Percentiles rank a stretch among this genome's conserved stretches.
These are phyloP conservation scores for Lippia alba DNA, from an alignment of 305 asterid species.

Conservation along the genomic window DNA sequence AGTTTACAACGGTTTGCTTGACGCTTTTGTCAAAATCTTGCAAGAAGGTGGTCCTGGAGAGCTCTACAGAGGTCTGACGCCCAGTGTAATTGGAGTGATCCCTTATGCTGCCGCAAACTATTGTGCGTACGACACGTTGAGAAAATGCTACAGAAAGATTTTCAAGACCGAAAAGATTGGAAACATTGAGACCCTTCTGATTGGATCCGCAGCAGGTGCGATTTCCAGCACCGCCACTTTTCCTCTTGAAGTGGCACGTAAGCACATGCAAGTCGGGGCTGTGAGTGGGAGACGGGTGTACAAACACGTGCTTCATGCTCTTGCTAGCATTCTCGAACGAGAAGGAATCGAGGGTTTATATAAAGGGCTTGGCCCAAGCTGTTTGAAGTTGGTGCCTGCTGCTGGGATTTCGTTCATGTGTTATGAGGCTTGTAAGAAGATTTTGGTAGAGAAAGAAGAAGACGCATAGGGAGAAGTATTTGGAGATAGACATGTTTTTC, in stretches of 20 bases:
- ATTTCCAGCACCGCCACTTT: slow-evolving; percentile 94
- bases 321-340: slow-evolving; percentile 73
- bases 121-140: slow-evolving; percentile 80
- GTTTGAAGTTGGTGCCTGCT: slow-evolving; percentile 93
- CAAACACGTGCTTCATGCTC: slow-evolving; percentile 85
- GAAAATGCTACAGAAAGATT: slow-evolving; percentile 67
- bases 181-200: slow-evolving; percentile 83
- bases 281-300: slow-evolving; percentile 84
- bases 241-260: slow-evolving; percentile 96
- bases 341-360: slow-evolving; percentile 85
- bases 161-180: slow-evolving; percentile 81
- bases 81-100: slow-evolving; percentile 88
- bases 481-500: background rate
- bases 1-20: slow-evolving; percentile 74
- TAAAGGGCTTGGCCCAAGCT: slow-evolving; percentile 95
- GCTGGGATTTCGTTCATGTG: slow-evolving; percentile 99
- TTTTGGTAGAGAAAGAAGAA: slow-evolving; percentile 77
- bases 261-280: slow-evolving; percentile 97
- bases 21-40: slow-evolving; percentile 85
- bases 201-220: slow-evolving; percentile 93
- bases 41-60: slow-evolving; percentile 91
- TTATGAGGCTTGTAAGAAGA: slow-evolving; percentile 91
- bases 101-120: slow-evolving; percentile 96
- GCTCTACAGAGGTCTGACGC: slow-evolving; percentile 90
- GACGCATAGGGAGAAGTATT: slow-evolving; percentile 43